phyloP scores from a whole-genome alignment of 371 early-diverging fungal species.

The Rhizopus microsporus region DNA sequence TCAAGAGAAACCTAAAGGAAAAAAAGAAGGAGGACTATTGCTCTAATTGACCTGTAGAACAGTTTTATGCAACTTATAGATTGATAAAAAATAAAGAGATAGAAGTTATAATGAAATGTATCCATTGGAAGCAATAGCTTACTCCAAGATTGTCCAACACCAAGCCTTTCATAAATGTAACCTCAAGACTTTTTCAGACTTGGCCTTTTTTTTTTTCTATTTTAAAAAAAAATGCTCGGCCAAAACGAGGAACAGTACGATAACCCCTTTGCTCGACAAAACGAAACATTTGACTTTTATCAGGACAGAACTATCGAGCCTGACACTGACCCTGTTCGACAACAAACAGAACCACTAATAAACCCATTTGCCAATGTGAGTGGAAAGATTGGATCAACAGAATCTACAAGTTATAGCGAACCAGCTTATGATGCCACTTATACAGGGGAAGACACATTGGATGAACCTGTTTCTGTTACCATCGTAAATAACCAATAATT shows the following conservation, averaged over 20 bases:
- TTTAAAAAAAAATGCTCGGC: background rate
- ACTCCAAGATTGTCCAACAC: background rate
- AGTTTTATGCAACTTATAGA: no score
- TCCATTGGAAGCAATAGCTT: background rate
- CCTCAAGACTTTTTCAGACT: background rate
- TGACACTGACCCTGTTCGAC: conserved; percentile 4
- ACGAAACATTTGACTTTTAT: conserved; percentile 20
- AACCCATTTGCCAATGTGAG: conserved; percentile 23
- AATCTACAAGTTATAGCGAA: conserved; percentile 5
- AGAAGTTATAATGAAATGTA: no score
- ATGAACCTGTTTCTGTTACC: conserved; percentile 89
- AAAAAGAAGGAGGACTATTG: no score
- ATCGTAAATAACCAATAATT: conserved; percentile 54
- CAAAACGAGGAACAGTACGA: conserved; percentile 15
- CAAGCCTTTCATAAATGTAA: background rate
- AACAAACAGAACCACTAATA: conserved; percentile 14
- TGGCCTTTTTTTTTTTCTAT: background rate
- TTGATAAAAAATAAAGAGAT: no score
- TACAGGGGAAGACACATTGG: conserved; percentile 74
- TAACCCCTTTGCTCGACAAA: conserved; percentile 28
- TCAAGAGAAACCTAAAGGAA: no score
- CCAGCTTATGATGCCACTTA: conserved; percentile 9
- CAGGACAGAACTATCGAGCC: conserved; percentile 26
- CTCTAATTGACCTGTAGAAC: no score
- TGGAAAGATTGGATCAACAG: conserved; percentile 20